Base-by-base conservation (phyloP, 2,329 filamentous ascomycete species). In the Aspergillus ustus region DNA sequence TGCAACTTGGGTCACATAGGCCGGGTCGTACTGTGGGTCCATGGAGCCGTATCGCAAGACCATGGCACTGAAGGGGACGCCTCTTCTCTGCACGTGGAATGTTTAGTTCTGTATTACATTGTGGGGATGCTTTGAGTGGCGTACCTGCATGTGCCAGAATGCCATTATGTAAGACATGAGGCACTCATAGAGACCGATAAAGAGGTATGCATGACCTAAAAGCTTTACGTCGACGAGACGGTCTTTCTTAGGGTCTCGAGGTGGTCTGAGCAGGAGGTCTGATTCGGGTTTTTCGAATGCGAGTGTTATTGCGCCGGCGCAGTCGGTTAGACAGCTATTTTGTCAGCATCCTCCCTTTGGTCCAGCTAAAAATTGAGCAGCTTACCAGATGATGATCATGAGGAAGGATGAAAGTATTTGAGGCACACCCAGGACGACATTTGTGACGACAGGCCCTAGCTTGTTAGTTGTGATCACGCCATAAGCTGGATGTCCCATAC, bases 251-350 rank as follows among this genome's bases (percentile, higher is more conserved):
- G 87, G 83, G 64, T 89, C 85, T 45, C 91, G 85, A 0, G 90
- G 91, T 53, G 84, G 85, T 3, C 90, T 87, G 29, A 87, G 80
- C 8, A 94, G 83, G 0, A 93, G 86, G 67, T 93, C 90, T 0
- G 89, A 88, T 74, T 94, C 91, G 1, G 90, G 89, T 50, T 87
- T 84, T 72, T 94, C 91, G 71, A 91, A 93, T 0, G 90, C 90
- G 7, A 94, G 82, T 2, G 88, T 86, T 0, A 89, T 91, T 0
- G 91, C 89, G 1, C 89, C 89, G 7, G 85, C 84, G 65, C 89
- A 91, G 72, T 94, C 91, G 13, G 91, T 93, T 75, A 93, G 91
- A 73, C 89, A 91, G 71, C 84, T 67, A 22, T 54, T 64, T 13
- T 61, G 66, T 52, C 63, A 45, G 11, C 15, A 40, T 15, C 13